Base-by-base conservation (phyloP, 2,329 filamentous ascomycete genomes). In the Pyrenophora graminea region DNA sequence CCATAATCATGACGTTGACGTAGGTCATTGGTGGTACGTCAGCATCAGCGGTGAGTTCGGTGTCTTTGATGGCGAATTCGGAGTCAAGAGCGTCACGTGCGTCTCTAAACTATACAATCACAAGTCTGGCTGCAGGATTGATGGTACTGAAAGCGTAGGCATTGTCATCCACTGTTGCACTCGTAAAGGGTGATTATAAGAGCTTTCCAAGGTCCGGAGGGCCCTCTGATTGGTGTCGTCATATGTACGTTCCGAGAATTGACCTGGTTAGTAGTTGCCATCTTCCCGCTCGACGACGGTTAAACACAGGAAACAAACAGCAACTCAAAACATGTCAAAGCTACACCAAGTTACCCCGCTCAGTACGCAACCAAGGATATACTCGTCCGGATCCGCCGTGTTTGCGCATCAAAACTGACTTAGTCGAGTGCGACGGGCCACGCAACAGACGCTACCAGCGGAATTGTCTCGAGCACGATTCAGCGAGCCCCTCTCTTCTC, bases 201-300 rank as follows among this genome's bases (percentile, higher is more conserved):
- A 21, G 19, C 19, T 21, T 21, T 3, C 3, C 19, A 21, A 21
- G 19, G 3, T 21, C 19, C 5, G 19, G 19, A 25, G 7, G 23
- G 64, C 23, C 6, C 6, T 25, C 66, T 36, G 58, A 15, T 56
- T 17, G 60, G 57, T 21, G 55, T 60, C 10, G 45, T 48, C 5
- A 42, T 66, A 25, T 57, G 60, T 30, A 44, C 38, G 25, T 59
- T n/a, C 41, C 43, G 12, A 51, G 19, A 45, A 17, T 46, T 64
- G 34, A 48, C 45, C 2, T 17, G 56, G 23, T 37, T 66, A 18
- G 30, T 55, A 23, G 50, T 48, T 9, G 43, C 52, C 23, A 38
- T 55, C 23, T 58, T 57, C 48, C 54, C 48, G 15, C 51, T 6
- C 32, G 64, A 21, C 47, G 42, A 37, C 38, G 3, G 17, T 18